Evolutionary conservation across 2,329 filamentous ascomycete genomes (phyloP), one percentile per base, ranked within the genome.

Genomic region (Emmonsiellopsis sp.): DNA sequence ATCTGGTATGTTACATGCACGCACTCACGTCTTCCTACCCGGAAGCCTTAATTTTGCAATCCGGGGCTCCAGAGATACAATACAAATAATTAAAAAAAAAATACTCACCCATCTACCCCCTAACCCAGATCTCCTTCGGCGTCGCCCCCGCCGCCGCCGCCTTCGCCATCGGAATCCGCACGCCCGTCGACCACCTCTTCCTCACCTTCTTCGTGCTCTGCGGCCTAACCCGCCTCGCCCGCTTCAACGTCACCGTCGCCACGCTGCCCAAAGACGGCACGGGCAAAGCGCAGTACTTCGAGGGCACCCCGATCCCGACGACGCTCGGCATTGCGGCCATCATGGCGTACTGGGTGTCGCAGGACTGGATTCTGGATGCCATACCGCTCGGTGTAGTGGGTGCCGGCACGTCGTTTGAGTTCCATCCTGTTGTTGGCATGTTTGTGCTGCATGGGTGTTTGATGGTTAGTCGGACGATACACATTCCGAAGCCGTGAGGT

Each of bases 231-330:
- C 85, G 93, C 49, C 83, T 98, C 9, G 93, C 93, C 45, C 87
- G 93, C 60, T 98, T 98, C 83, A 98, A 98, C 71, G 93, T 98
- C 50, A 97, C 93, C 9, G 91, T 93, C 39, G 80, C 84, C 37
- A 84, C 85, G 61, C 81, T 98, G 10, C 93, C 93, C 57, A 96
- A 97, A 73, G 93, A 98, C 68, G 86, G 84, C 48, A 82, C 81
- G 0, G 93, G 93, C 61, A 98, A 98, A 75, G 89, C 87, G 55
- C 82, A 87, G 66, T 98, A 95, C 74, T 98, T 98, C 62, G 93
- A 98, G 74, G 93, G 93, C 62, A 95, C 92, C 0, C 93, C 93
- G 1, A 96, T 97, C 63, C 93, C 93, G 1, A 97, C 90, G 2
- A 91, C 87, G 27, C 76, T 97, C 27, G 84, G 79, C 2, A 83